Base-by-base conservation (phyloP, 2,329 filamentous ascomycete species). In the Beauveria bassiana region DNA sequence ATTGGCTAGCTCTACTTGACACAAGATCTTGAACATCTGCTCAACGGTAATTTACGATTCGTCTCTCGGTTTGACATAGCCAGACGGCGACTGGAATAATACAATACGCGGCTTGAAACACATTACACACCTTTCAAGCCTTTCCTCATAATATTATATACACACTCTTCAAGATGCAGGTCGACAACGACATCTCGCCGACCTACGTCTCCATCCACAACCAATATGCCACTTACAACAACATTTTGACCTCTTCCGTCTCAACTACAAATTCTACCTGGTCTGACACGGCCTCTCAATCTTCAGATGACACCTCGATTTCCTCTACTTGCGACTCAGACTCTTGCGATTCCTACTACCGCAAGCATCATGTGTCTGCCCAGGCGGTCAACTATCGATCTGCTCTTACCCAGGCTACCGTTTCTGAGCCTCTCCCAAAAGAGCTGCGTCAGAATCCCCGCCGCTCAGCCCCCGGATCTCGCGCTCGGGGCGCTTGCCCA, bases 231-330 rank as follows among this genome's bases (percentile, higher is more conserved):
- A 83, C 86, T 66, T 93, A 91, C 75, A 84, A 83, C 72, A 83
- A 86, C 63, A 87, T 88, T 47, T 77, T 91, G 79, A 85, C 87
- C 70, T 88, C 88, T 61, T 90, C 89, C 67, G 85, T 88, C 62
- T 91, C 90, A 34, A 92, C 89, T 22, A 84, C 87, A 62, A 84
- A 86, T 61, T 95, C 90, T 40, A 81, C 91, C 68, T 95, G 91
- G 81, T 95, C 91, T 66, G 81, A 88, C 70, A 83, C 80, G 56
- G 87, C 86, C 61, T 86, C 85, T 22, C 87, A 91, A 75, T 80
- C 81, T 64, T 90, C 89, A 59, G 85, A 88, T 68, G 86, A 87
- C 64, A 86, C 86, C 46, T 86, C 85, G 60, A 74, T 82, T 65
- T 87, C 87, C 61, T 80, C 84, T 70, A 83, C 84, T 62, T 84